phyloP scores from a whole-genome alignment of 2,329 filamentous ascomycete genomes.

The Diaporthe australafricana region DNA sequence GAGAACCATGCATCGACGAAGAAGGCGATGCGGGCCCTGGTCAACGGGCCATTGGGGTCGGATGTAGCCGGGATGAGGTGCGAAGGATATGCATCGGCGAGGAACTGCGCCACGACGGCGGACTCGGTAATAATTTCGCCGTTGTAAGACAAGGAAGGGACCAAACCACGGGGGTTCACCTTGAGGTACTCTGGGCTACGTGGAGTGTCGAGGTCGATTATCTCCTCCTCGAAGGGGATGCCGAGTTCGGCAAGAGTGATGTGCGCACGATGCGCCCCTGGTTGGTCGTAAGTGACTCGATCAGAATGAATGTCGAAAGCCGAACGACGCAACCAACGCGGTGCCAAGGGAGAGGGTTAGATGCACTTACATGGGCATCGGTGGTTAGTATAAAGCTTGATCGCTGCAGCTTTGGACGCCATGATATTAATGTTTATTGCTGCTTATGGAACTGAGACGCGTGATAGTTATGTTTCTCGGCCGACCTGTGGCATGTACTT shows the following conservation, averaged over 20 bases:
- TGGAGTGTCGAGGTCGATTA: conserved; percentile 77
- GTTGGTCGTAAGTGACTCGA: conserved; percentile 30
- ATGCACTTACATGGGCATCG: conserved; percentile 68
- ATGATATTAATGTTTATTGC: conserved; percentile 39
- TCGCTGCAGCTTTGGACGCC: conserved; percentile 54
- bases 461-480: neutral
- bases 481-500: too few relatives aligned
- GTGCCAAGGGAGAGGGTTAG: neutral
- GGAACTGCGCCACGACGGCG: conserved; percentile 77
- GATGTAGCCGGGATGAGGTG: conserved; percentile 70
- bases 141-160: conserved; percentile 76
- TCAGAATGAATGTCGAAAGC: neutral
- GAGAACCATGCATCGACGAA: conserved; percentile 78
- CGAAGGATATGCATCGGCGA: conserved; percentile 76
- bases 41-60: conserved; percentile 66
- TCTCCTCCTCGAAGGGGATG: conserved; percentile 75
- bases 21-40: conserved; percentile 75
- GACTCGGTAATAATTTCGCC: conserved; percentile 79
- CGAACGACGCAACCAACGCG: neutral
- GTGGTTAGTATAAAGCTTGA: conserved; percentile 79
- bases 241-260: conserved; percentile 76
- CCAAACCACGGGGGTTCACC: conserved; percentile 83
- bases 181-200: conserved; percentile 80
- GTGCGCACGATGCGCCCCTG: conserved; percentile 78
- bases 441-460: neutral